Conservation (phyloP, 2,329 filamentous ascomycete genomes). For the Fusarium falciforme region DNA sequence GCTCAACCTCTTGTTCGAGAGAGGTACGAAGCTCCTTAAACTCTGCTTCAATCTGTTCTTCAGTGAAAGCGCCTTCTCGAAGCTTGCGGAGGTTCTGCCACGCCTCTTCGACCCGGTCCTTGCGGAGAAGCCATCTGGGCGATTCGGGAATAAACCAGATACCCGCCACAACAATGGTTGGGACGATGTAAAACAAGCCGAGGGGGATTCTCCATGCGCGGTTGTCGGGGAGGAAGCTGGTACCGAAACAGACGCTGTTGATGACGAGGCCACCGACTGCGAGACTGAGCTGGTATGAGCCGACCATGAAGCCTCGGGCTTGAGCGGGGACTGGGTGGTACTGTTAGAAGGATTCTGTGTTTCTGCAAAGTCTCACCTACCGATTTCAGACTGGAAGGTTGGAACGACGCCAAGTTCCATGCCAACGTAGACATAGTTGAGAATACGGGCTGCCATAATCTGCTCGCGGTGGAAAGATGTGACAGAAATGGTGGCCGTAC, state of each 20-base stretch:
- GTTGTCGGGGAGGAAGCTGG: conserved; percentile 32
- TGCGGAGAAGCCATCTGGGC: conserved; percentile 38
- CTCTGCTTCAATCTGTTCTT: conserved; percentile 32
- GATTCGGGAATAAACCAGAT: conserved; percentile 43
- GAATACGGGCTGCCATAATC: conserved; percentile 37
- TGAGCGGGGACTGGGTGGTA: conserved; percentile 37
- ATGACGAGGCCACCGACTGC: conserved; percentile 42
- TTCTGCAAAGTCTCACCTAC: background rate
- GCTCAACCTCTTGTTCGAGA: conserved; percentile 31
- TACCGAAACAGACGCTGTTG: conserved; percentile 38
- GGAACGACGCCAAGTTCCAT: conserved; percentile 47
- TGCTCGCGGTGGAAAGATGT: conserved; percentile 30
- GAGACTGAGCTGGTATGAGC: conserved; percentile 49
- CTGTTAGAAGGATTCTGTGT: background rate
- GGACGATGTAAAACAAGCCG: conserved; percentile 40
- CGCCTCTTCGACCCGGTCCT: conserved; percentile 34
- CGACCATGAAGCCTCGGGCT: conserved; percentile 49
- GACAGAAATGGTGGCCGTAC: conserved; percentile 33
- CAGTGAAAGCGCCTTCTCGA: conserved; percentile 17
- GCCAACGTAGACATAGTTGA: conserved; percentile 41
- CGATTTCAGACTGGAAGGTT: conserved; percentile 50
- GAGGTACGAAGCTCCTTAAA: conserved; percentile 21
- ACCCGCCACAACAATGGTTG: conserved; percentile 10
- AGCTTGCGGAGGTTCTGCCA: conserved; percentile 16
- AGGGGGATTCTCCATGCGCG: conserved; percentile 37